Evolutionary conservation across 2,329 filamentous ascomycete species (phyloP), one percentile per base, ranked within the genome.

Genomic region (Verticillium klebahnii): DNA sequence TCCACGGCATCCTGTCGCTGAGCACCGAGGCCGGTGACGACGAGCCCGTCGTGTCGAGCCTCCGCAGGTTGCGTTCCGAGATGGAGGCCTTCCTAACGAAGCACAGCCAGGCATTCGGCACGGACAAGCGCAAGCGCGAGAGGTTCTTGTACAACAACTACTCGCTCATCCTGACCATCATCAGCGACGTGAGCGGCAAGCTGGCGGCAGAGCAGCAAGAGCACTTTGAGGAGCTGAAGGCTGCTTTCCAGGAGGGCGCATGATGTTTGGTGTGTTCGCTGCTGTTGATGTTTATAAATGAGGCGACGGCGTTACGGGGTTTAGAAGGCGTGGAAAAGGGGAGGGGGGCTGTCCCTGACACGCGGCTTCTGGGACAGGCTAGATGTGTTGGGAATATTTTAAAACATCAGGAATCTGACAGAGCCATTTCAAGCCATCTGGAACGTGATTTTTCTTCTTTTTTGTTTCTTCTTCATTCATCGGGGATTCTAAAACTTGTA

Each of bases 91-190:
- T 97, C 67, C 75, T 99, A 64, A 85, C 85, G 6, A 92, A 90
- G 71, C 81, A 93, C 63, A 90, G 91, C 71, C 89, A 92, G 67
- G 80, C 81, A 0, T 91, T 93, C 65, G 87, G 85, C 23, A 77
- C 82, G 1, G 94, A 97, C 70, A 83, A 85, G 65, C 86, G 92
- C 71, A 96, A 96, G 77, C 83, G 89, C 67, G 90, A 94, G 67
- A 82, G 95, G 55, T 98, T 98, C 72, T 75, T 99, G 69, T 95
- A 91, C 72, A 99, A 98, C 73, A 99, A 99, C 74, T 98, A 96
- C 75, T 96, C 92, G 60, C 81, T 99, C 66, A 85, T 99, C n/a
- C 81, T 92, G 69, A 97, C 95, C 12, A 97, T 99, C 65, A 90
- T 99, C 66, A 87, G 90, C 70, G 90, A 94, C 69, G 83, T 86